phyloP scores from a whole-genome alignment of 305 asterid genomes.

The Solanum chacoense region DNA sequence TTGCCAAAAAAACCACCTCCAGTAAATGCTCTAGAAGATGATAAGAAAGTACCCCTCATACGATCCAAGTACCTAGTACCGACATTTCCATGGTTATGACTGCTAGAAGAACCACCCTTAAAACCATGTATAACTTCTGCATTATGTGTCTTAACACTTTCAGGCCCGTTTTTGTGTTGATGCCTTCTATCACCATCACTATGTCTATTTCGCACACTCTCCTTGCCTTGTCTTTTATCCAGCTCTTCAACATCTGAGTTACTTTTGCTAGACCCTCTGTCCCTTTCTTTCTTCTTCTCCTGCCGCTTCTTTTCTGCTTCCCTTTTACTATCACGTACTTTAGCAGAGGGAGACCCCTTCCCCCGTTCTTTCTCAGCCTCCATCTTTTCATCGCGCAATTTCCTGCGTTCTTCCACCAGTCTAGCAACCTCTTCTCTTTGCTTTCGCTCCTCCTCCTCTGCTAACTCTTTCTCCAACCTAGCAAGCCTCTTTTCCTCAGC shows the following conservation, averaged over 20 bases:
- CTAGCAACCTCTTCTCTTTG: conserved; percentile 96
- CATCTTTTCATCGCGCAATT: conserved; percentile 59
- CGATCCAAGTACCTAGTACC: conserved; percentile 90
- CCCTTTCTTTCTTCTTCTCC: conserved; percentile 72
- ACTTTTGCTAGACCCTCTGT: conserved; percentile 82
- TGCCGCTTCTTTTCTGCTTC: conserved; percentile 73
- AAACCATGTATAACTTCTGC: conserved; percentile 46
- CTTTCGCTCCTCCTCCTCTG: conserved; percentile 97
- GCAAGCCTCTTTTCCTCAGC: conserved; percentile 95
- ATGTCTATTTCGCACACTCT: conserved; percentile 43
- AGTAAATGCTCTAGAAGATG: conserved; percentile 93
- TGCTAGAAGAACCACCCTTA: conserved; percentile 37
- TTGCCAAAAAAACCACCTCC: conserved; percentile 76
- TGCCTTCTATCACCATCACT: conserved; percentile 51
- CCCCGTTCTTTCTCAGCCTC: conserved; percentile 74
- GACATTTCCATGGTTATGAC: conserved; percentile 46
- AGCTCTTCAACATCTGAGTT: conserved; percentile 81
- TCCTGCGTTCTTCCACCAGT: conserved; percentile 89
- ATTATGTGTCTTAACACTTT: conserved; percentile 41
- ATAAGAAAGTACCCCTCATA: conserved; percentile 78
- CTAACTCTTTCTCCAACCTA: conserved; percentile 79
- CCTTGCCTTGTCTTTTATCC: conserved; percentile 66
- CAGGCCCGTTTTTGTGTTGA: conserved; percentile 36
- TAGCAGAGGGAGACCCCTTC: conserved; percentile 43
- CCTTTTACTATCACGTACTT: conserved; percentile 48